Evolutionary conservation across 2,329 filamentous ascomycete species (phyloP).

Genomic region (Epichloe elymi): DNA sequence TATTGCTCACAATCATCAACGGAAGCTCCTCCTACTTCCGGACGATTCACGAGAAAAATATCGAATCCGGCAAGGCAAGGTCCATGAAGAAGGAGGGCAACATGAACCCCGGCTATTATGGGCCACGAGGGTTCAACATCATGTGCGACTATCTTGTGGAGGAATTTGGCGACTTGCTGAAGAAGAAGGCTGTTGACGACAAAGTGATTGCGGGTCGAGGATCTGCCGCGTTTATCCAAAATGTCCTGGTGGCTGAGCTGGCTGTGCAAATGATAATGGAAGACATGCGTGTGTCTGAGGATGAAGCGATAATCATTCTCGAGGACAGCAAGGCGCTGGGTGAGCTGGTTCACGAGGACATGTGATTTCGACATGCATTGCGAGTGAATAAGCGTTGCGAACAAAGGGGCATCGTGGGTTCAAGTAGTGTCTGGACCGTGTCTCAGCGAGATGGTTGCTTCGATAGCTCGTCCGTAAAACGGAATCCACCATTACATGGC

Average conservation of each 20-base stretch:
- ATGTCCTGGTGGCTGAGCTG: slow-evolving; percentile 64
- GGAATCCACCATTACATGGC: neutral
- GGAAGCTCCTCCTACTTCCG: slow-evolving; percentile 49
- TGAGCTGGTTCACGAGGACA: slow-evolving; percentile 52
- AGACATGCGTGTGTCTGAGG: slow-evolving; percentile 34
- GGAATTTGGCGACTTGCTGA: slow-evolving; percentile 45
- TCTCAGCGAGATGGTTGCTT: neutral
- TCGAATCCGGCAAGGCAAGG: slow-evolving; percentile 44
- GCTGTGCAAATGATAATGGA: slow-evolving; percentile 41
- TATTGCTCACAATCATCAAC: slow-evolving; percentile 46
- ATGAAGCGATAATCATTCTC: slow-evolving; percentile 41
- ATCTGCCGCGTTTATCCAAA: slow-evolving; percentile 55
- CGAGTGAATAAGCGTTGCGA: neutral
- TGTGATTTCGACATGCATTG: slow-evolving; percentile 7
- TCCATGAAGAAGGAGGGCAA: slow-evolving; percentile 46
- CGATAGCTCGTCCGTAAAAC: neutral
- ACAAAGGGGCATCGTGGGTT: neutral
- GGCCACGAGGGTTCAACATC: slow-evolving; percentile 54
- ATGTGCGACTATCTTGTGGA: slow-evolving; percentile 60
- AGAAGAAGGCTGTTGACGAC: slow-evolving; percentile 50
- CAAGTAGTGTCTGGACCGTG: neutral
- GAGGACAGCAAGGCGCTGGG: slow-evolving; percentile 55
- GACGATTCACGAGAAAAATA: slow-evolving; percentile 36
- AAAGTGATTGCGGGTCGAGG: slow-evolving; percentile 53
- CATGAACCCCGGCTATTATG: slow-evolving; percentile 72